Conservation (phyloP, 75 land plant species). For the Sequoiadendron giganteum region DNA sequence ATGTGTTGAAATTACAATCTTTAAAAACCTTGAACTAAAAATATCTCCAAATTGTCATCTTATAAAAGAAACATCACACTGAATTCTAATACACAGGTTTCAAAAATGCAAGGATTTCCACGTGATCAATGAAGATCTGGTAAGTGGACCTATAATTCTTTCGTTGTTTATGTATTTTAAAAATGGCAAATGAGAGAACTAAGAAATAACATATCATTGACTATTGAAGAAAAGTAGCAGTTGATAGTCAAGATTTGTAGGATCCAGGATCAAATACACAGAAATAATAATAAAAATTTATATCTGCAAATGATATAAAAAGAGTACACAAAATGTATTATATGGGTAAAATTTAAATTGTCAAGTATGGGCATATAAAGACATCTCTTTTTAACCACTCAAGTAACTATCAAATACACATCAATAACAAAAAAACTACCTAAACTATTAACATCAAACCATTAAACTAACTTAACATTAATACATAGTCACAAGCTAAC, state of each 20-base stretch:
- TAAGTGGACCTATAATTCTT: background rate
- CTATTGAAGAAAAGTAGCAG: background rate
- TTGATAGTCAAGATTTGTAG: background rate
- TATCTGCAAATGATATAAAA: too few relatives aligned
- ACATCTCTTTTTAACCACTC: too few relatives aligned
- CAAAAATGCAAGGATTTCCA: background rate
- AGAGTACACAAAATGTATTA: too few relatives aligned
- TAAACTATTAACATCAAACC: too few relatives aligned
- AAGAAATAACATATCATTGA: background rate
- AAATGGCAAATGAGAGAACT: background rate
- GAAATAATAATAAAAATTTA: too few relatives aligned
- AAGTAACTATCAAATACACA: too few relatives aligned
- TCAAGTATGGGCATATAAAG: too few relatives aligned
- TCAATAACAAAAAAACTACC: too few relatives aligned
- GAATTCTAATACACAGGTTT: background rate
- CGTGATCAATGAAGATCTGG: background rate
- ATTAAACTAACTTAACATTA: too few relatives aligned
- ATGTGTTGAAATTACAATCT: background rate
- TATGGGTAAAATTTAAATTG: too few relatives aligned
- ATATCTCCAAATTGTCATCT: background rate
- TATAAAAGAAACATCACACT: background rate
- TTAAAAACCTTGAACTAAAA: background rate
- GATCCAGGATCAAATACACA: too few relatives aligned
- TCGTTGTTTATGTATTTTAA: background rate
- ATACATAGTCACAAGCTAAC: too few relatives aligned